These are phyloP conservation scores for Fusarium sp. DNA, from an alignment of 2,329 filamentous ascomycete genomes.

Conservation along the genomic window DNA sequence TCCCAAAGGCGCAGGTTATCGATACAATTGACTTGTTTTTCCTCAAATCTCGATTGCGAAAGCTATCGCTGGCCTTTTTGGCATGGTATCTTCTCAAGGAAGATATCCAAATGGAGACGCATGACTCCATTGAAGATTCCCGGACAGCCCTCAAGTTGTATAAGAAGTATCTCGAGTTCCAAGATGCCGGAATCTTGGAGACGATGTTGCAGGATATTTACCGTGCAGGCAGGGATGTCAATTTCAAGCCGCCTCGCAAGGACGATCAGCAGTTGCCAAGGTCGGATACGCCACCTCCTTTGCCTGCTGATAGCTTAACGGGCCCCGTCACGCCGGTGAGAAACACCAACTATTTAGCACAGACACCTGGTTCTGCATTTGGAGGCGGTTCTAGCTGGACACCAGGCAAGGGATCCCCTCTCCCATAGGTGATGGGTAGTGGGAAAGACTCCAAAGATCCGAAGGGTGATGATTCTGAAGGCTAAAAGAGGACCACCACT, in stretches of 20 bases:
- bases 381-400: conserved; percentile 58
- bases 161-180: conserved; percentile 89
- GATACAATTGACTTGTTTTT: conserved; percentile 95
- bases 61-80: conserved; percentile 89
- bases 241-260: conserved; percentile 64
- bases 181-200: conserved; percentile 85
- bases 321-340: conserved; percentile 62
- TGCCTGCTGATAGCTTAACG: conserved; percentile 53
- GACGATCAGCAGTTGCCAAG: conserved; percentile 60
- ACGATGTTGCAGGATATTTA: conserved; percentile 91
- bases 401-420: conserved; percentile 59
- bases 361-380: conserved; percentile 54
- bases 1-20: conserved; percentile 89
- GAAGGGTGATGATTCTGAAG: background rate
- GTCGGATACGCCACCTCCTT: conserved; percentile 68
- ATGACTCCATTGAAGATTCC: conserved; percentile 96
- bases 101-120: conserved; percentile 90
- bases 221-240: conserved; percentile 60
- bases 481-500: background rate
- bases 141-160: conserved; percentile 90
- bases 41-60: conserved; percentile 82
- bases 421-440: conserved; percentile 43
- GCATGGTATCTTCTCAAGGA: conserved; percentile 93
- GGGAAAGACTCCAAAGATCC: background rate
- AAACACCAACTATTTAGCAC: conserved; percentile 52